Base-by-base conservation (phyloP, 139 green algal genomes). In the Cymbomonas tetramitiformis region DNA sequence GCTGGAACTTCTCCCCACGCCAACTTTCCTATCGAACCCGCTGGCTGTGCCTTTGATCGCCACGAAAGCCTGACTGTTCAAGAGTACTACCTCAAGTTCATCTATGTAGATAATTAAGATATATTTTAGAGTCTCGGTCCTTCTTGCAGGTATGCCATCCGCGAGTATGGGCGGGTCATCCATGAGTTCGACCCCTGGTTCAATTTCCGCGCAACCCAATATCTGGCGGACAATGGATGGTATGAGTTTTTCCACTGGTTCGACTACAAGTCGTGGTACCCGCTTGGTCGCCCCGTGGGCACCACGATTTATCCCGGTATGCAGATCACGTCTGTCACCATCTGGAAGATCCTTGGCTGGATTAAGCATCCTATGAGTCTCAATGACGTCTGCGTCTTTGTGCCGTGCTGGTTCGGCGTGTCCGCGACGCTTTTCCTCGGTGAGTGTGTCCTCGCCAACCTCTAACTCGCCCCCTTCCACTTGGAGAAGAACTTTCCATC, bases 151-250 rank as follows among this genome's bases (percentile, higher is more conserved):
- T 54, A 25, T 28, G 46, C 46, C 26, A 28, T 54, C 4, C n/a
- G 21, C n/a, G 5, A 34, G 8, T 54, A 54, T 21, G 46, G 46
- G 5, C 46, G 46, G 10, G 23, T 85, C 4, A 85, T 85, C 51
- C 78, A 85, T 61, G 78, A 85, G 64, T 85, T 85, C 46, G 78
- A 85, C 41, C 78, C 78, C 1, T 85, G 78, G 46, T 83, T 84
- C 73, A 85, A 84, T 69, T 85, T 81, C 55, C 69, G 78, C 38
- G 69, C 64, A 15, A 84, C 76, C 15, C 65, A 75, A 31, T 74
- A 72, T 25, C 62, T 84, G 28, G 64, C 65, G 18, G 44, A 60
- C 19, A 70, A 80, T 21, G 72, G 74, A 4, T 53, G 71, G 7
- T 56, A 81, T 1, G 62, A 79, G 50, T 86, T 86, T 54, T 86